Conservation (phyloP, 1,284 basidiomycete species). For the Marasmius tenuissimus region DNA sequence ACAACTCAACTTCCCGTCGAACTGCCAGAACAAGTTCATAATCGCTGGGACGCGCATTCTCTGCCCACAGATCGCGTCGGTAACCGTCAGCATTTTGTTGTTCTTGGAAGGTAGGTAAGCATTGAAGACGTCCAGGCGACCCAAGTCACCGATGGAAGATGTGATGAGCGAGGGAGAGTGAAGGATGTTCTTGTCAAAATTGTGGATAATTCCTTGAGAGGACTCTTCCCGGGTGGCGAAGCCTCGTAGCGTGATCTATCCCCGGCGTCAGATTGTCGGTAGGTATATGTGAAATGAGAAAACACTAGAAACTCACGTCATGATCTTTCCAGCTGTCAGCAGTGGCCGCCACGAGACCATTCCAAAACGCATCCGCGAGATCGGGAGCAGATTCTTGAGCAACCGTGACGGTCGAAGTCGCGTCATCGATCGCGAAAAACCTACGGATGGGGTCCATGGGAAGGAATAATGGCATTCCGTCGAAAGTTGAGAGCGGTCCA, state of each 20-base stretch:
- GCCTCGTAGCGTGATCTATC: neutral
- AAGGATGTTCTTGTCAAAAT: slow-evolving; percentile 1
- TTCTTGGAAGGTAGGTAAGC: slow-evolving; percentile 1
- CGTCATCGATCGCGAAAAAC: neutral
- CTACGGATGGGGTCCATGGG: neutral
- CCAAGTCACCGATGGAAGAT: slow-evolving; percentile 17
- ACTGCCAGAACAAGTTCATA: slow-evolving; percentile 15
- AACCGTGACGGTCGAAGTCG: slow-evolving; percentile 4
- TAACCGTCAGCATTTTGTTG: slow-evolving; percentile 9
- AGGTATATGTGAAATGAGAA: neutral
- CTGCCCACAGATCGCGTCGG: slow-evolving; percentile 11
- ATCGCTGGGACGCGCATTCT: slow-evolving; percentile 10
- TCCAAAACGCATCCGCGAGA: slow-evolving; percentile 12
- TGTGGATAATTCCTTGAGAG: neutral
- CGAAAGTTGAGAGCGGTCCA: slow-evolving; percentile 7
- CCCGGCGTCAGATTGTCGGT: neutral
- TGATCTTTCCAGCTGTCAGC: slow-evolving; percentile 11
- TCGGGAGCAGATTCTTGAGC: neutral
- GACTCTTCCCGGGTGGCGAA: neutral
- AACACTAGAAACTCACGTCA: slow-evolving; percentile 9
- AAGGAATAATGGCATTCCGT: slow-evolving; percentile 11
- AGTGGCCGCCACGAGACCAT: slow-evolving; percentile 11
- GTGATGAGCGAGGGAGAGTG: slow-evolving; percentile 6
- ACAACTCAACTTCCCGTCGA: slow-evolving; percentile 9
- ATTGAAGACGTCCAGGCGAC: slow-evolving; percentile 7